Evolutionary conservation across 2,329 filamentous ascomycete genomes (phyloP).

Genomic region (Pseudogymnoascus sp.): DNA sequence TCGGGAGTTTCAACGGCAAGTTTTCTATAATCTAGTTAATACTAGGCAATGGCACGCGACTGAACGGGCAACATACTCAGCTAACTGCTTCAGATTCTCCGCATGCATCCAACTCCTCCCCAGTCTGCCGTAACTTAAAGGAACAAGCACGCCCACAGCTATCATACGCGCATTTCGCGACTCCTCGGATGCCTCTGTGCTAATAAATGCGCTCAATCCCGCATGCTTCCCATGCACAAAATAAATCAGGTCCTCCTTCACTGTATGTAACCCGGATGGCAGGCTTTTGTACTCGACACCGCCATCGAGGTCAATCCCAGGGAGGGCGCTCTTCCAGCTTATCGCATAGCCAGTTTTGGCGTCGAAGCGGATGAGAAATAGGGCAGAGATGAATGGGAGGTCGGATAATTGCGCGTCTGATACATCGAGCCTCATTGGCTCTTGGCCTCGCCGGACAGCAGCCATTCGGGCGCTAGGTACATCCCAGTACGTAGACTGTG

Average conservation of each 20-base stretch:
- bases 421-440: constrained; percentile 29
- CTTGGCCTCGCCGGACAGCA: constrained; percentile 29
- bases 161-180: constrained; percentile 88
- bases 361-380: constrained; percentile 88
- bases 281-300: constrained; percentile 94
- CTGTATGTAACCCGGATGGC: constrained; percentile 85
- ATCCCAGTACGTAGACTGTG: neutral
- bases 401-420: constrained; percentile 30
- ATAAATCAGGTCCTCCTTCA: constrained; percentile 84
- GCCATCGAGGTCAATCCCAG: constrained; percentile 70
- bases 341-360: constrained; percentile 89
- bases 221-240: constrained; percentile 82
- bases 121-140: constrained; percentile 74
- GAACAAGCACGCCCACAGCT: constrained; percentile 82
- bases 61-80: constrained; percentile 46
- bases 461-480: constrained; percentile 23
- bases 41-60: neutral
- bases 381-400: constrained; percentile 61
- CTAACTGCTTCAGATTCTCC: constrained; percentile 66
- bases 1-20: constrained; percentile 61
- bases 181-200: constrained; percentile 69
- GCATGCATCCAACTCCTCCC: constrained; percentile 89
- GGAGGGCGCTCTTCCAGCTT: constrained; percentile 71
- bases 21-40: constrained; percentile 36
- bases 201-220: constrained; percentile 87